Base-by-base conservation (phyloP, 352 stramenopile genomes). In the Globisporangium yorkense region DNA sequence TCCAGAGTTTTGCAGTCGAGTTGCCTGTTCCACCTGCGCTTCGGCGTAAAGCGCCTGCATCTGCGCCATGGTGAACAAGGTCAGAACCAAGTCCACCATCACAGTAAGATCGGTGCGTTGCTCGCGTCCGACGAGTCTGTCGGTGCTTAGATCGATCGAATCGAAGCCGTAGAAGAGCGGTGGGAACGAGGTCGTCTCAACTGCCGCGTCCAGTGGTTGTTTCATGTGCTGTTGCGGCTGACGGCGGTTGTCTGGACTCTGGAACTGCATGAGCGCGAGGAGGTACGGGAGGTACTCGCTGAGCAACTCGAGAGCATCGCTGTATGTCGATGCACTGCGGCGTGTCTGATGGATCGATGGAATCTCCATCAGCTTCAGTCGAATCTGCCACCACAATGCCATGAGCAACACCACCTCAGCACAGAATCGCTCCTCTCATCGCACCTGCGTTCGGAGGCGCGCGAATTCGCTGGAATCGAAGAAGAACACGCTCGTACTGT, bases 351-450 rank as follows among this genome's bases (percentile, higher is more conserved):
- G 66, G 50, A 68, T 68, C 3, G 59, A 10, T 8, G 75, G 67
- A 31, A 69, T 67, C 46, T 89, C 79, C 45, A 65, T 72, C 6
- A 89, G 62, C 54, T 82, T 82, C 35, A 86, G 61, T 43, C 74
- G 66, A 43, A 80, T 77, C 71, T 80, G 33, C 44, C 39, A 10
- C 13, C 18, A 16, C 8, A 29, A 29, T 37, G 3, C 48, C 16
- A 56, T 60, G 37, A 16, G 3, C 15, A 16, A 2, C 20, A 1
- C 8, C 5, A 35, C 31, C 5, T 9, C 31, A 35, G 35, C 35
- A 15, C 10, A 15, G 8, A 12, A 15, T 3, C 2, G 35, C 9
- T 40, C 10, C 5, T 15, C 35, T 15, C 9, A 15, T 1, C 45
- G 16, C 7, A 80, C 73, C 73, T 78, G 61, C 41, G 69, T 72